Percentiles rank a stretch among this genome's conserved stretches.
These are phyloP conservation scores for Ophiosphaerella narmari DNA, from an alignment of 2,329 filamentous ascomycete species.

Conservation along the genomic window DNA sequence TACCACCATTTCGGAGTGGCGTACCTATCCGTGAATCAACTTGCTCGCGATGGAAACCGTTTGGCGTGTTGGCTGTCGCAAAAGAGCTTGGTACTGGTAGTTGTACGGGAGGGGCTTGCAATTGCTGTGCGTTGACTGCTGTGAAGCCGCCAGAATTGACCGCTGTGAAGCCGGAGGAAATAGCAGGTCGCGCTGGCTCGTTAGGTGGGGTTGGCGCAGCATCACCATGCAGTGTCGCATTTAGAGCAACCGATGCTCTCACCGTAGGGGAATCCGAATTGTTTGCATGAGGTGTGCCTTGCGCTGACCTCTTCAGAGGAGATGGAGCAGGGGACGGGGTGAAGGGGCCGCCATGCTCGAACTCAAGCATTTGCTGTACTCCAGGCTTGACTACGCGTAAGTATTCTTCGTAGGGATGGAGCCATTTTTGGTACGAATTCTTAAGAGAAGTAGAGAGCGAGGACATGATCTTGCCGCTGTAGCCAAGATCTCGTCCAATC, in stretches of 20 bases:
- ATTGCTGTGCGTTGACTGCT: slow-evolving; percentile 62
- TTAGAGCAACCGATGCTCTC: slow-evolving; percentile 60
- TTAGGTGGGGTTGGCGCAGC: slow-evolving; percentile 33
- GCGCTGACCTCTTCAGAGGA: slow-evolving; percentile 65
- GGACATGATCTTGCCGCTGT: slow-evolving; percentile 99
- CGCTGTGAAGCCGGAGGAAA: slow-evolving; percentile 68
- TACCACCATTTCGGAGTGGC: slow-evolving; percentile 64
- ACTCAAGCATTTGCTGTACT: slow-evolving; percentile 93
- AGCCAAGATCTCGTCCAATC: slow-evolving; percentile 93
- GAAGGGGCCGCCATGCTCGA: slow-evolving; percentile 88
- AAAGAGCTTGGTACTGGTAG: slow-evolving; percentile 50
- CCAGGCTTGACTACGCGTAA: slow-evolving; percentile 87
- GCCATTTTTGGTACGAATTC: slow-evolving; percentile 97
- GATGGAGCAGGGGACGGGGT: slow-evolving; percentile 77
- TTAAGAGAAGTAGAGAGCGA: slow-evolving; percentile 96
- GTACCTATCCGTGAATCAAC: slow-evolving; percentile 61
- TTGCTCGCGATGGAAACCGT: slow-evolving; percentile 57
- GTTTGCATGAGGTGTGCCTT: slow-evolving; percentile 55
- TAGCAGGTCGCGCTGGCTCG: slow-evolving; percentile 65
- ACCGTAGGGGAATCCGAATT: slow-evolving; percentile 71
- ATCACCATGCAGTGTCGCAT: slow-evolving; percentile 57
- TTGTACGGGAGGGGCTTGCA: slow-evolving; percentile 23
- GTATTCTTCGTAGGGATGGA: slow-evolving; percentile 96
- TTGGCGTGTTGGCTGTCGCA: slow-evolving; percentile 61
- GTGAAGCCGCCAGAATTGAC: slow-evolving; percentile 70